Evolutionary conservation across 305 asterid species (phyloP).

Genomic region (Ilex paraguariensis): DNA sequence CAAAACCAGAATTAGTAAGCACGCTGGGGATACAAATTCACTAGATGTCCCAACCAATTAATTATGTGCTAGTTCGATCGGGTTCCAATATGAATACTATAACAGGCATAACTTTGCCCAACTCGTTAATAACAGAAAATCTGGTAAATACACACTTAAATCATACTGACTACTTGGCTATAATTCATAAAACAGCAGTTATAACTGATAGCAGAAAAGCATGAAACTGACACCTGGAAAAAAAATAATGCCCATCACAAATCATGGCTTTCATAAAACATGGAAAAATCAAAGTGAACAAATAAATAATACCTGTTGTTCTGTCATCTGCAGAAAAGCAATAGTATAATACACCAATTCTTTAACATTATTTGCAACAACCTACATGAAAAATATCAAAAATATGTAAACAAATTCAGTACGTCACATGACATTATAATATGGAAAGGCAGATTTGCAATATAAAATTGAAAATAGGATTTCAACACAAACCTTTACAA

Average conservation of each 20-base stretch:
- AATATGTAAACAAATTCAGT: constrained; percentile 16
- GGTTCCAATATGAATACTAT: not conserved
- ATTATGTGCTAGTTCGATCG: too few species aligned
- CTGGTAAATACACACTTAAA: not conserved
- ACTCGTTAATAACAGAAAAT: not conserved
- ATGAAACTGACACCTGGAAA: not conserved
- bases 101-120: not conserved
- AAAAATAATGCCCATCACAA: too few species aligned
- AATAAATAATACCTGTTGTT: constrained; percentile 65
- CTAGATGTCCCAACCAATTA: too few species aligned
- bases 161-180: not conserved
- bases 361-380: constrained; percentile 58
- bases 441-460: constrained; percentile 10
- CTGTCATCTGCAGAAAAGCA: constrained; percentile 89
- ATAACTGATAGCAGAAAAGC: too few species aligned
- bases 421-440: not conserved
- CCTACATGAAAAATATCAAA: constrained; percentile 33
- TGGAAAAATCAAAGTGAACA: not conserved
- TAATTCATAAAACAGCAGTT: not conserved
- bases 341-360: constrained; percentile 82
- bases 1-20: too few species aligned
- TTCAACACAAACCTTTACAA: constrained; percentile 57
- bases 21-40: too few species aligned
- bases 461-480: constrained; percentile 7
- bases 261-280: not conserved